Conservation (phyloP, 106 monocot genomes). For the Acorus gramineus region DNA sequence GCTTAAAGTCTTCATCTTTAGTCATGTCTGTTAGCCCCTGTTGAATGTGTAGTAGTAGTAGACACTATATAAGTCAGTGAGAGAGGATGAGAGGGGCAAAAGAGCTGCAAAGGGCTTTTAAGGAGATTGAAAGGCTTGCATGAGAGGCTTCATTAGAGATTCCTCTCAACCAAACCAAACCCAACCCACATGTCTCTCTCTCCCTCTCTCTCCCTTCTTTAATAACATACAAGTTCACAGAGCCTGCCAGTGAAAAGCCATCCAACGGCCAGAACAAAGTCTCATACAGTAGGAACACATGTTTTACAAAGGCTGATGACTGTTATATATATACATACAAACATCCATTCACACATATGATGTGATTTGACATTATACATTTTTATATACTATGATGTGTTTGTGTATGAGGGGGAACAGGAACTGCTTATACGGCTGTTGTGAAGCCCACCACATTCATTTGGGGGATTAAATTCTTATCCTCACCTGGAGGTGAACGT, state of each 20-base stretch:
- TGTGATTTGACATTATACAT: neutral
- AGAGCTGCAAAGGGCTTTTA: neutral
- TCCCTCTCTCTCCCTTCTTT: neutral
- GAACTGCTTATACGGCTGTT: no score
- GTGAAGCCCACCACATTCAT: no score
- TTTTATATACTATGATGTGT: no score
- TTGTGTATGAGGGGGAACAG: neutral
- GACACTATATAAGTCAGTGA: neutral
- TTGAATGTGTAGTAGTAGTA: neutral
- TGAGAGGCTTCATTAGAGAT: neutral
- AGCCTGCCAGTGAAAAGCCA: constrained; percentile 4
- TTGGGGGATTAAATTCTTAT: no score
- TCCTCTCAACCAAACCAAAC: neutral
- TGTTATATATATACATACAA: no score
- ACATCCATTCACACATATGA: neutral
- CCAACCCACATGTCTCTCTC: neutral
- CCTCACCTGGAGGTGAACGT: no score
- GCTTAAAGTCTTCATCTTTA: constrained; percentile 56
- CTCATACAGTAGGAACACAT: neutral
- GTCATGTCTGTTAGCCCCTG: constrained; percentile 23
- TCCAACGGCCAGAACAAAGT: constrained; percentile 6
- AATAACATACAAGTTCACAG: no score
- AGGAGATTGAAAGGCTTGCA: neutral
- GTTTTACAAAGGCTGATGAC: no score
- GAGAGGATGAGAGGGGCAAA: no score